Conservation (phyloP, 805 yeast species). For the Nakazawaea siamensis region DNA sequence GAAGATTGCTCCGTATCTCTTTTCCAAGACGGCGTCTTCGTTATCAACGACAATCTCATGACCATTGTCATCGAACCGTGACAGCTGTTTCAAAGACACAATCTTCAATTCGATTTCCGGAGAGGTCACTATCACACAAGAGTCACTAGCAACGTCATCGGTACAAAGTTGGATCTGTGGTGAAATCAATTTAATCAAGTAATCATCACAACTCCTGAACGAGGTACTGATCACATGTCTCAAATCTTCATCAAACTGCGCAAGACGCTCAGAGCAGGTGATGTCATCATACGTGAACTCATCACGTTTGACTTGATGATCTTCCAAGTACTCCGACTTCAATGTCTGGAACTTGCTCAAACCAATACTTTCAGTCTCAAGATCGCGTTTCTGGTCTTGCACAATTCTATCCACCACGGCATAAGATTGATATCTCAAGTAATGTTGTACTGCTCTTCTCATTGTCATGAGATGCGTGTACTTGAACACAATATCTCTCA, state of each 20-base stretch:
- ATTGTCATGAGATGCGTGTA: conserved; percentile 44
- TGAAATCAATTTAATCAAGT: conserved; percentile 57
- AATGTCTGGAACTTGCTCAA: conserved; percentile 3
- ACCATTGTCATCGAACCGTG: conserved; percentile 27
- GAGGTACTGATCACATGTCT: conserved; percentile 28
- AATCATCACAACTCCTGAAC: conserved; percentile 40
- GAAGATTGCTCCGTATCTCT: conserved; percentile 61
- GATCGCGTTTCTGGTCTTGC: conserved; percentile 18
- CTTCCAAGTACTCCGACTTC: conserved; percentile 15
- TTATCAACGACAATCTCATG: conserved; percentile 12
- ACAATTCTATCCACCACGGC: conserved; percentile 43
- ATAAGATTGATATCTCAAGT: conserved; percentile 40
- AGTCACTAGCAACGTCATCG: conserved; percentile 35
- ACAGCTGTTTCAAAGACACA: conserved; percentile 48
- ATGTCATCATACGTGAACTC: conserved; percentile 7
- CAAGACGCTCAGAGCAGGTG: conserved; percentile 25
- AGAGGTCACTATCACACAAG: conserved; percentile 63
- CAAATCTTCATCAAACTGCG: conserved; percentile 46
- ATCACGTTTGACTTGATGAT: conserved; percentile 12
- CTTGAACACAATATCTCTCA: conserved; percentile 55
- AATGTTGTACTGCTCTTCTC: conserved; percentile 33
- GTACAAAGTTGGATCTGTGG: conserved; percentile 77
- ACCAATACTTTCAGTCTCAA: conserved; percentile 1
- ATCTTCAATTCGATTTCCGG: conserved; percentile 65
- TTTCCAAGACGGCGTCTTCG: conserved; percentile 33